Evolutionary conservation across 768 basidiomycete species (phyloP), one percentile per base, ranked within the genome.

Genomic region (Strobilomyces dryophilus): DNA sequence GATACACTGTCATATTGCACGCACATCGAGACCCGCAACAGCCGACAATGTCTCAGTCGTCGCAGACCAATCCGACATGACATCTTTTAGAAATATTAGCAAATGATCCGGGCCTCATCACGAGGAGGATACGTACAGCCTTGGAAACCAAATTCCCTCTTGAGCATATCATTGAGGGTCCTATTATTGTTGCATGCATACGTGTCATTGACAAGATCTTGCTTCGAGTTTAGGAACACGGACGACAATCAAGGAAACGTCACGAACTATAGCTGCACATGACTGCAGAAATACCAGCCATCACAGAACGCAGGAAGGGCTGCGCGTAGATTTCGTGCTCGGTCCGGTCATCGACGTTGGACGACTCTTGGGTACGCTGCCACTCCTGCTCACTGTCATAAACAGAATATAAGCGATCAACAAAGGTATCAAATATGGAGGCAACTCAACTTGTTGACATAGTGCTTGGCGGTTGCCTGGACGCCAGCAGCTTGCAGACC

Each of bases 401-500:
- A 9, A 27, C 20, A 9, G 6, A 45, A 5, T 11, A 27, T 55
- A 15, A 60, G 37, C 17, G 8, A 42, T 20, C 20, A 35, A 36
- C 1, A 10, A 49, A 0, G 5, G 40, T 31, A 12, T 5, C 8
- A 18, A 39, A 24, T 15, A 7, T 8, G 7, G 2, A n/a, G 36
- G 6, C 29, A 20, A 50, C 87, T 85, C 53, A 57, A 66, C 64
- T 89, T 89, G 69, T 84, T 82, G 56, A 92, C 77, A 47, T 78
- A 81, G 67, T 94, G 92, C 68, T 94, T 94, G 11, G 89, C 90
- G 54, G 87, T 90, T 0, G 92, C 90, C 64, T 92, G 89, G 0
- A 93, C 87, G 36, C 93, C 93, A n/a, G 71, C 78, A 21, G 73
- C 61, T 64, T 97, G 93, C 72, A 95, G 69, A 8, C 93, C 93